These are phyloP conservation scores for Blastocystis sp. DNA, from an alignment of 352 stramenopile genomes.

Conservation along the genomic window DNA sequence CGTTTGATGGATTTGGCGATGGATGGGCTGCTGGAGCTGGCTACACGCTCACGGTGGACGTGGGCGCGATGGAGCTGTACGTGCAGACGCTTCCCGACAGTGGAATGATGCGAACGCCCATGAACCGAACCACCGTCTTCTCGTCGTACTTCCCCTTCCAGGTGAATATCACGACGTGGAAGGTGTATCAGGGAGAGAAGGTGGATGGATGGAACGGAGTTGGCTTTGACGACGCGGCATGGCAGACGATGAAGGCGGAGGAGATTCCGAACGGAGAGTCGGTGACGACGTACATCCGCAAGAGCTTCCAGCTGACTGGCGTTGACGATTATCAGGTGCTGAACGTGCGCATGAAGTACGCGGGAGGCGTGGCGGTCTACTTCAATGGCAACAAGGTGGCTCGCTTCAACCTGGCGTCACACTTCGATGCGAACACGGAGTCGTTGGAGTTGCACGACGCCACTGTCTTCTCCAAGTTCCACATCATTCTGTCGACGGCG, in stretches of 20 bases:
- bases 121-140: not conserved
- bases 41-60: constrained; percentile 4
- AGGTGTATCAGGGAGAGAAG: too few species aligned
- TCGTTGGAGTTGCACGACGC: not conserved
- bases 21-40: not conserved
- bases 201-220: not conserved
- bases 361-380: not conserved
- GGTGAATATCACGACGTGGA: constrained; percentile 13
- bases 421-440: not conserved
- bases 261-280: not conserved
- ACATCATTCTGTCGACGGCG: not conserved
- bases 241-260: not conserved
- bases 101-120: not conserved
- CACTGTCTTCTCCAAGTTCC: not conserved
- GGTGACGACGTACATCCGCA: not conserved
- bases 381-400: constrained; percentile 13
- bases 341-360: not conserved
- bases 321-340: not conserved
- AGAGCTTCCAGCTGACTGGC: not conserved
- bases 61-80: not conserved
- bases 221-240: not conserved
- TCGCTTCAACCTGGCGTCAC: not conserved
- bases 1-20: not conserved
- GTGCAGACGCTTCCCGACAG: not conserved
- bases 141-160: constrained; percentile 23